Percentiles rank a stretch among this genome's conserved stretches.
Evolutionary conservation across 352 stramenopile genomes (phyloP).

Genomic region (Phytophthora foliorum): DNA sequence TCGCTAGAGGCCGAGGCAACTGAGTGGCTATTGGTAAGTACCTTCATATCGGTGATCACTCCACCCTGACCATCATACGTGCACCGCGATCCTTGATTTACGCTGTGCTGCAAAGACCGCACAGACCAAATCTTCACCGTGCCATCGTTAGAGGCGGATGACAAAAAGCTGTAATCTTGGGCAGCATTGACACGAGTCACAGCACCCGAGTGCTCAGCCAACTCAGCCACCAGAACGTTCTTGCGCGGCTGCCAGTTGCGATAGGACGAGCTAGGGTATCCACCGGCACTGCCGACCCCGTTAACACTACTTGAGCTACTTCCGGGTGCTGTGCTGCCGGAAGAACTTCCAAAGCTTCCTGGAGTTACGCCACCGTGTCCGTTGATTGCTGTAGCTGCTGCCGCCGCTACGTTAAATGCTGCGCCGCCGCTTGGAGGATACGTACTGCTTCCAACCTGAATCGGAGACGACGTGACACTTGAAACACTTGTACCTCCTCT

Average conservation of each 20-base stretch:
- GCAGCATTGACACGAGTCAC: slow-evolving; percentile 95
- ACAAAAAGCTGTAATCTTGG: slow-evolving; percentile 97
- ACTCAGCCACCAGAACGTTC: slow-evolving; percentile 83
- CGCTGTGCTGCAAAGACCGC: slow-evolving; percentile 93
- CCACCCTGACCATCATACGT: slow-evolving; percentile 95
- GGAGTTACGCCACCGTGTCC: slow-evolving; percentile 40
- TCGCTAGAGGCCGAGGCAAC: slow-evolving; percentile 93
- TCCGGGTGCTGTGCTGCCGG: slow-evolving; percentile 26
- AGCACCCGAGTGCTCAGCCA: slow-evolving; percentile 94
- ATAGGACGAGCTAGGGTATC: slow-evolving; percentile 62
- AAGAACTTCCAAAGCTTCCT: slow-evolving; percentile 36
- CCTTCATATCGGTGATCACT: slow-evolving; percentile 94
- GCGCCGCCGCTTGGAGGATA: slow-evolving; percentile 40
- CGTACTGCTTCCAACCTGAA: slow-evolving; percentile 34
- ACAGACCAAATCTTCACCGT: slow-evolving; percentile 97
- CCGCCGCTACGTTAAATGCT: slow-evolving; percentile 35
- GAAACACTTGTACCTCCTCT: slow-evolving; percentile 35
- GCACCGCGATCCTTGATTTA: slow-evolving; percentile 93
- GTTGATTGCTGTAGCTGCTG: slow-evolving; percentile 46
- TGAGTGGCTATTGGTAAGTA: slow-evolving; percentile 97
- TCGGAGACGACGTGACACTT: slow-evolving; percentile 35
- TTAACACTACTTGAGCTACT: slow-evolving; percentile 41
- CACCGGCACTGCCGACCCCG: slow-evolving; percentile 31
- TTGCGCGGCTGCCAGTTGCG: slow-evolving; percentile 88
- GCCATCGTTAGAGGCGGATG: slow-evolving; percentile 96